These are phyloP conservation scores for Zasmidium cellare DNA, from an alignment of 2,329 filamentous ascomycete species.

Conservation along the genomic window DNA sequence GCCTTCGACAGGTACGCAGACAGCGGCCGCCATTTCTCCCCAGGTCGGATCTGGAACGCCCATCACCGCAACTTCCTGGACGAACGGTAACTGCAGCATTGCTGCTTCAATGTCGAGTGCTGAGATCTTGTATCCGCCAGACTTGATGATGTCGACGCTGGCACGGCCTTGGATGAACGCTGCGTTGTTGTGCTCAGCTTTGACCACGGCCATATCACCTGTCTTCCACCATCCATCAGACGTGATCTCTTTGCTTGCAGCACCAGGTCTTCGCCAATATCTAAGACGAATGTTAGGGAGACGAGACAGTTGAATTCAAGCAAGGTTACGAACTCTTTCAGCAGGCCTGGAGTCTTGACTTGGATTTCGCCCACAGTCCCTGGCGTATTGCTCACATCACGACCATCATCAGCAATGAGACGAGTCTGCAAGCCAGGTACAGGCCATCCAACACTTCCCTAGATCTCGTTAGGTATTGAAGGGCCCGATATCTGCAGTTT, in stretches of 20 bases:
- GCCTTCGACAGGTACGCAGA: constrained; percentile 28
- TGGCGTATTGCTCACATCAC: no score
- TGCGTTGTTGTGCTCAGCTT: constrained; percentile 35
- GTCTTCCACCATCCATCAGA: constrained; percentile 9
- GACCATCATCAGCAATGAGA: constrained; percentile 20
- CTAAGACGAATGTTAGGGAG: neutral
- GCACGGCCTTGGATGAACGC: constrained; percentile 52
- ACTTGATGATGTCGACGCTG: constrained; percentile 53
- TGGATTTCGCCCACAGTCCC: constrained; percentile 12
- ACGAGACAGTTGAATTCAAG: no score
- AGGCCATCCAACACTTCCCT: constrained; percentile 16
- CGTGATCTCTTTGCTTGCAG: no score
- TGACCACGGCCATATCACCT: constrained; percentile 10
- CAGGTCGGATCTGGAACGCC: constrained; percentile 50
- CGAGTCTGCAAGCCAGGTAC: constrained; percentile 38
- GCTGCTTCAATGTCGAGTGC: constrained; percentile 52
- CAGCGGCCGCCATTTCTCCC: constrained; percentile 52
- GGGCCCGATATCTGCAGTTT: no score
- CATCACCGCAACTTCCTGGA: constrained; percentile 51
- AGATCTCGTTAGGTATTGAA: no score
- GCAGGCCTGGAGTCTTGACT: no score
- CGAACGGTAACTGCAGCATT: constrained; percentile 44
- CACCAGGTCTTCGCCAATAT: neutral
- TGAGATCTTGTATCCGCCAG: constrained; percentile 53
- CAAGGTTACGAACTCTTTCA: no score